These are phyloP conservation scores for Metahyphopichia silvanorum DNA, from an alignment of 805 yeast species.

Conservation along the genomic window DNA sequence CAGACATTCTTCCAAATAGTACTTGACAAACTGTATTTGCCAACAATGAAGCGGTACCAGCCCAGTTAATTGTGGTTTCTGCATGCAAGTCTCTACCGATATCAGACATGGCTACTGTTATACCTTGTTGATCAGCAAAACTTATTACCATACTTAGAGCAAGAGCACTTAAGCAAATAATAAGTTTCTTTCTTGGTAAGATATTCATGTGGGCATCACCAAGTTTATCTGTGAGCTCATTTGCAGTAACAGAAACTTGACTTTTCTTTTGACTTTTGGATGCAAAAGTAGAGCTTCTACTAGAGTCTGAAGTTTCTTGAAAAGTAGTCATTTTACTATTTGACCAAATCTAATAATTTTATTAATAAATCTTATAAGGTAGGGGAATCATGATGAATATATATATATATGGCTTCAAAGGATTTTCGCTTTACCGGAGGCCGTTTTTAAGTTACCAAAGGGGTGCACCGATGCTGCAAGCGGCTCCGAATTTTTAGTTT, in stretches of 20 bases:
- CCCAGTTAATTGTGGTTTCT: constrained; percentile 52
- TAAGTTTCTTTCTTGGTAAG: constrained; percentile 33
- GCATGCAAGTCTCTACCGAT: constrained; percentile 48
- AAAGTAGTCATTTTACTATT: no score
- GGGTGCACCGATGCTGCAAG: no score
- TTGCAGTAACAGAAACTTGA: neutral
- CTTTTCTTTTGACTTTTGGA: neutral
- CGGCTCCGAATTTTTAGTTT: no score
- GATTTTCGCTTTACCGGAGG: no score
- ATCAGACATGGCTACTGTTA: constrained; percentile 46
- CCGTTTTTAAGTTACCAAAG: no score
- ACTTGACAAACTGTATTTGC: constrained; percentile 53
- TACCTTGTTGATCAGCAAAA: constrained; percentile 49
- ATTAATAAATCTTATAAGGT: no score
- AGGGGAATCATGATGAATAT: no score
- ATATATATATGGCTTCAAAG: no score
- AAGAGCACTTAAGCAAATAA: constrained; percentile 34
- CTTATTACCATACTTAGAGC: constrained; percentile 39
- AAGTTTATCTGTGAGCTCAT: constrained; percentile 16
- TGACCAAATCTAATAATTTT: no score
- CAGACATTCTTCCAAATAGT: constrained; percentile 51
- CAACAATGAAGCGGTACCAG: constrained; percentile 51
- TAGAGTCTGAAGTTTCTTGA: no score
- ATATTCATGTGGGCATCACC: constrained; percentile 43
- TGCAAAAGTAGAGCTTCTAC: no score